phyloP scores from a whole-genome alignment of 2,329 filamentous ascomycete species.

The Aspergillus transmontanensis region DNA sequence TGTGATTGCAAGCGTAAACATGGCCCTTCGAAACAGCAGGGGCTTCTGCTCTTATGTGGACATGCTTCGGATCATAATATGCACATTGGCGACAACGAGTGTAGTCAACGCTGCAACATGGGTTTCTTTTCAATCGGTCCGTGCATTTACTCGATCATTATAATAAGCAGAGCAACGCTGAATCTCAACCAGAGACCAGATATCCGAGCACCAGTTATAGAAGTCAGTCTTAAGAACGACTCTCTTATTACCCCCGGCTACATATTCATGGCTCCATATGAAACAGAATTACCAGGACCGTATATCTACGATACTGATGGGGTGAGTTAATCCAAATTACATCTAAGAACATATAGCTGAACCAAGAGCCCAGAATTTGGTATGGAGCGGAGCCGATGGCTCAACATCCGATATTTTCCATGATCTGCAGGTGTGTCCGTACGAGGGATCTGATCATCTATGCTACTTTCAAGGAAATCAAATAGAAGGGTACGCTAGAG shows the following conservation, averaged over 20 bases:
- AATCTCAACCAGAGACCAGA: neutral
- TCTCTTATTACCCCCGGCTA: slow-evolving; percentile 47
- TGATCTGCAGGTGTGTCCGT: slow-evolving; percentile 52
- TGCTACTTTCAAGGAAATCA: slow-evolving; percentile 57
- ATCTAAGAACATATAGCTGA: neutral
- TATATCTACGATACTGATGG: slow-evolving; percentile 57
- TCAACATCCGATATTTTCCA: slow-evolving; percentile 53
- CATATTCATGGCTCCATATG: slow-evolving; percentile 55
- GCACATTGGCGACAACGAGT: neutral
- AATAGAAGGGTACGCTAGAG: slow-evolving; percentile 55
- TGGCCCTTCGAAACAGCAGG: neutral
- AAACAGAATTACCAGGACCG: slow-evolving; percentile 51
- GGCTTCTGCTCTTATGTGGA: neutral
- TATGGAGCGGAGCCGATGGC: slow-evolving; percentile 54
- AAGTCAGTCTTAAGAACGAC: neutral
- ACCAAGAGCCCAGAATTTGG: slow-evolving; percentile 41
- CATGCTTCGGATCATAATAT: neutral
- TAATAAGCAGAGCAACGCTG: neutral
- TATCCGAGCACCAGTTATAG: neutral
- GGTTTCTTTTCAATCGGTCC: neutral
- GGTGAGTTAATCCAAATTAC: slow-evolving; percentile 27
- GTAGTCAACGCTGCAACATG: neutral
- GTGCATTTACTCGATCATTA: too few relatives aligned
- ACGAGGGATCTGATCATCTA: slow-evolving; percentile 51
- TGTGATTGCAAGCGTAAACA: neutral